phyloP scores from a whole-genome alignment of 1,284 basidiomycete species.

The Wallemia hederae region DNA sequence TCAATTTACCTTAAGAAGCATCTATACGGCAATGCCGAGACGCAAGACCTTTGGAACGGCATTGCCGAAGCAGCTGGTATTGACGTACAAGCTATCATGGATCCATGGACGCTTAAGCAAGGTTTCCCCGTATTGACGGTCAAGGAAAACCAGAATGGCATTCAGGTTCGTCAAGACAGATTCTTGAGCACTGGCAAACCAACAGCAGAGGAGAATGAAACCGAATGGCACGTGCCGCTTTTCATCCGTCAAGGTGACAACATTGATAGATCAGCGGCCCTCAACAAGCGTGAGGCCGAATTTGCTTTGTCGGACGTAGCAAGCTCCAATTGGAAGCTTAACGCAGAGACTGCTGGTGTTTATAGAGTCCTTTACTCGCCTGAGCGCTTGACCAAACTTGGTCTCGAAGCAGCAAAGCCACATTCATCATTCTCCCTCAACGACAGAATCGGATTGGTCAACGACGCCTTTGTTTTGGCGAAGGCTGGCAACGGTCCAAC shows the following conservation, averaged over 20 bases:
- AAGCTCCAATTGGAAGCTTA: slow-evolving; percentile 53
- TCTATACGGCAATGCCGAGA: slow-evolving; percentile 43
- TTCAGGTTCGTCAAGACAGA: slow-evolving; percentile 59
- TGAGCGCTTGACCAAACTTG: slow-evolving; percentile 48
- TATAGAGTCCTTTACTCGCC: slow-evolving; percentile 71
- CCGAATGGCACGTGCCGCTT: slow-evolving; percentile 30
- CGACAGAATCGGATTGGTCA: slow-evolving; percentile 61
- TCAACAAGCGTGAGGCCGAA: slow-evolving; percentile 37
- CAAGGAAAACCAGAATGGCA: slow-evolving; percentile 37
- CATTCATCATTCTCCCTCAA: slow-evolving; percentile 40
- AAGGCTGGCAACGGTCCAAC: slow-evolving; percentile 48
- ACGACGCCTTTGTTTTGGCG: slow-evolving; percentile 49
- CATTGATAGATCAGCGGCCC: slow-evolving; percentile 28
- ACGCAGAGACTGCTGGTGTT: slow-evolving; percentile 63
- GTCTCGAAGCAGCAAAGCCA: slow-evolving; percentile 37
- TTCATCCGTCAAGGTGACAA: slow-evolving; percentile 14
- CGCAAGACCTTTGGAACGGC: slow-evolving; percentile 67
- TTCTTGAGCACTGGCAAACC: slow-evolving; percentile 65
- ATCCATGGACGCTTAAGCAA: slow-evolving; percentile 70
- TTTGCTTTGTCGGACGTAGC: slow-evolving; percentile 34
- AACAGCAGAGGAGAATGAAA: slow-evolving; percentile 57
- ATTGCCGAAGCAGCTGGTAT: slow-evolving; percentile 47
- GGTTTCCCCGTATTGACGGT: slow-evolving; percentile 29
- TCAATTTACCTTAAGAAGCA: slow-evolving; percentile 56
- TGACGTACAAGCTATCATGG: slow-evolving; percentile 57